Evolutionary conservation across 495 filamentous ascomycete genomes (phyloP), one percentile per base, ranked within the genome.

Genomic region (Aspergillus mulundensis): DNA sequence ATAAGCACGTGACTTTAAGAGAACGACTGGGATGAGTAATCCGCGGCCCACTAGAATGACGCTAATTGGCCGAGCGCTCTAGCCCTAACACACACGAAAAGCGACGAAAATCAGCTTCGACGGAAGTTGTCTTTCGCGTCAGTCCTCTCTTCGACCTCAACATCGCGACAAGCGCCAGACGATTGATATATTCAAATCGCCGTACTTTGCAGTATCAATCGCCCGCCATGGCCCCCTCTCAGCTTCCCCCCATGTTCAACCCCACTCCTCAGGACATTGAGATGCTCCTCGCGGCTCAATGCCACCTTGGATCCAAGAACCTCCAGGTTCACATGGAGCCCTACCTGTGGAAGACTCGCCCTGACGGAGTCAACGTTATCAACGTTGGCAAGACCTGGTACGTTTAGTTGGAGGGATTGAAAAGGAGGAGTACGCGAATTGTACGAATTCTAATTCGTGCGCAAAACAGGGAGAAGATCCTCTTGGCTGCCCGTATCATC

Each of bases 351-450:
- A 98, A 97, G 87, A 96, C 90, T 70, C 87, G 94, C 68, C 86
- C 91, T 56, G 94, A 98, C 65, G 94, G 94, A 77, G 86, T 98
- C 81, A 97, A 98, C 73, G 84, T 98, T 59, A 84, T 98, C 77
- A 97, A 98, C 84, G 90, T 98, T 77, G 91, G 92, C 82, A 98
- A 98, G 89, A 98, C 94, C 78, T 97, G 93, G 93, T 97, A 85
- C 65, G 87, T 28, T 62, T 53, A 36, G 34, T 16, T 28, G 48
- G 34, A 54, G 56, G 41, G 38, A 55, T 48, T 24, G 14, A 24
- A 12, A 39, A 19, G 18, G n/a, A 21, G n/a, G 23, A 49, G 12
- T 14, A 11, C n/a, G 12, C 40, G 25, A 21, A 54, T 40, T 52
- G 23, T 10, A 21, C 40, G 18, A 8, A 32, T 21, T 66, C 69